These are phyloP conservation scores for Blastomyces parvus DNA, from an alignment of 2,329 filamentous ascomycete genomes.

Conservation along the genomic window DNA sequence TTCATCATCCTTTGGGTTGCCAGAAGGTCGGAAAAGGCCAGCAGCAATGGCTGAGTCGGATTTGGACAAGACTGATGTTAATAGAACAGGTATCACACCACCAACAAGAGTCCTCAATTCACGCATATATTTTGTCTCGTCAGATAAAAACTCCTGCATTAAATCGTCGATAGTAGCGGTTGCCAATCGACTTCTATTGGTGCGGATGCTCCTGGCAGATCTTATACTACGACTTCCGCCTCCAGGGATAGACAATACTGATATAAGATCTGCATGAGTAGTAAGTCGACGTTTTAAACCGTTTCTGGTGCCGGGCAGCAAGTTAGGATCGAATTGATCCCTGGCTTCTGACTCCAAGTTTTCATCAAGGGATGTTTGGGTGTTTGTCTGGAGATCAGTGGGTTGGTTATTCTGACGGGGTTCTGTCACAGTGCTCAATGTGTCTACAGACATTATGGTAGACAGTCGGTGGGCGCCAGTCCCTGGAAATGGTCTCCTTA, in stretches of 20 bases:
- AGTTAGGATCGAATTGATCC: constrained; percentile 38
- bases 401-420: not conserved
- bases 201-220: constrained; percentile 69
- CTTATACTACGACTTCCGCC: constrained; percentile 57
- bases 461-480: constrained; percentile 47
- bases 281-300: constrained; percentile 66
- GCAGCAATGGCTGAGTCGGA: constrained; percentile 54
- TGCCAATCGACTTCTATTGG: constrained; percentile 56
- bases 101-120: constrained; percentile 90
- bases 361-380: constrained; percentile 14
- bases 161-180: constrained; percentile 65
- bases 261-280: constrained; percentile 88
- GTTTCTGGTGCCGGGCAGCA: constrained; percentile 40
- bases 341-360: constrained; percentile 32
- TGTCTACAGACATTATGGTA: constrained; percentile 51
- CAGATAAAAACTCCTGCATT: constrained; percentile 67
- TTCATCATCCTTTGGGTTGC: constrained; percentile 46
- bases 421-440: constrained; percentile 28
- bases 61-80: constrained; percentile 72
- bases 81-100: constrained; percentile 84
- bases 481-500: constrained; percentile 41
- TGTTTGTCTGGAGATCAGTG: not conserved
- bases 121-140: constrained; percentile 79
- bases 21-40: constrained; percentile 56
- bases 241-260: constrained; percentile 62